Percentiles rank a stretch among this genome's conserved stretches.
Conservation (phyloP, 2,329 filamentous ascomycete genomes). For the Arthrobotrys megalospora region DNA sequence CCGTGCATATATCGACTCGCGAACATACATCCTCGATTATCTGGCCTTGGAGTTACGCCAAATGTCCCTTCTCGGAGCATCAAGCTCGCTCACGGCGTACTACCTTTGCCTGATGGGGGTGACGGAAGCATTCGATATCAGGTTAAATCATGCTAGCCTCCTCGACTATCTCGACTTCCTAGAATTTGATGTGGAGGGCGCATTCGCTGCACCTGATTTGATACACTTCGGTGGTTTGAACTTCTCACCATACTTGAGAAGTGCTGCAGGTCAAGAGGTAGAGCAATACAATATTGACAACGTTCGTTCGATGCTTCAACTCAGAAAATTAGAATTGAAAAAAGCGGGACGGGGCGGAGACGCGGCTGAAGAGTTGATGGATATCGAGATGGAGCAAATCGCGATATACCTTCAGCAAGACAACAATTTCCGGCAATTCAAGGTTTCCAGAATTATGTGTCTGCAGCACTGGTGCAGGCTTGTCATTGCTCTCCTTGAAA, state of each 20-base stretch:
- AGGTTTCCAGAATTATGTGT: constrained; percentile 74
- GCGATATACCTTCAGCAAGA: constrained; percentile 75
- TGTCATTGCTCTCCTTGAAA: constrained; percentile 84
- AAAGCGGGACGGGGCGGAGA: constrained; percentile 71
- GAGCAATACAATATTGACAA: constrained; percentile 78
- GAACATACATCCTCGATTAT: constrained; percentile 86
- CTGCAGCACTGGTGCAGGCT: constrained; percentile 88
- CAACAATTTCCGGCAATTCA: constrained; percentile 67
- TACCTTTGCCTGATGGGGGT: constrained; percentile 64
- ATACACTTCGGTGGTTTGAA: constrained; percentile 62
- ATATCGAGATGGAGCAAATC: constrained; percentile 75
- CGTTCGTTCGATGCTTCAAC: constrained; percentile 79
- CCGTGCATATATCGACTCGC: constrained; percentile 82
- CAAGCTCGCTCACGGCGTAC: constrained; percentile 67
- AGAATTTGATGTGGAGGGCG: constrained; percentile 73
- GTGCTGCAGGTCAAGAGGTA: constrained; percentile 63
- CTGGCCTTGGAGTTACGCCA: constrained; percentile 84
- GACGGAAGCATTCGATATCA: constrained; percentile 52
- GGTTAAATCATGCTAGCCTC: constrained; percentile 75
- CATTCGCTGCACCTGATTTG: constrained; percentile 63
- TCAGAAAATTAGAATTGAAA: constrained; percentile 77
- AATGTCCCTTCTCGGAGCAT: constrained; percentile 63
- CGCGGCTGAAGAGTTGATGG: constrained; percentile 70
- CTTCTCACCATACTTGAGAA: constrained; percentile 61
- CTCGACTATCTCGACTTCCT: constrained; percentile 97